phyloP scores from a whole-genome alignment of 176 grass and related monocot species.

The Carex pumila region DNA sequence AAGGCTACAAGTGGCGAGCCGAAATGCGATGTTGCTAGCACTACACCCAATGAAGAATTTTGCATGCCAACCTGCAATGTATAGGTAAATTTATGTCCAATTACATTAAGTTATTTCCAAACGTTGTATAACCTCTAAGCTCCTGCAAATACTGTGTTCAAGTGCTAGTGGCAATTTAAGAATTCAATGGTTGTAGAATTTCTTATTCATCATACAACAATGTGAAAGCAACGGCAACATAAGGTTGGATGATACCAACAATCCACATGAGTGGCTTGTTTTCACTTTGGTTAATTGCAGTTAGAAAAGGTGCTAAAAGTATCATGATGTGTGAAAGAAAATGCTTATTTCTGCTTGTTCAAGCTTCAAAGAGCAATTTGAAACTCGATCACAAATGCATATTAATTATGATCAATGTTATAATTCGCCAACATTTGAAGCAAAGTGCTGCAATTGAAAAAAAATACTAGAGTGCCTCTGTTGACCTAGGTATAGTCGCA shows the following conservation, averaged over 20 bases:
- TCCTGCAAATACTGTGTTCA: not conserved
- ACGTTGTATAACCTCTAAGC: not conserved
- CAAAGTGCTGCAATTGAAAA: not conserved
- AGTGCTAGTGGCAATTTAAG: not conserved
- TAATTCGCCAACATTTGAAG: not conserved
- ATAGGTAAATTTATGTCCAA: slow-evolving; percentile 5
- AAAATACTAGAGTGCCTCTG: not conserved
- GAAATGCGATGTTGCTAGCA: slow-evolving; percentile 74
- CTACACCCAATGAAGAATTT: slow-evolving; percentile 67
- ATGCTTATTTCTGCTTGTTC: not conserved
- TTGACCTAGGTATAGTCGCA: slow-evolving; percentile 5
- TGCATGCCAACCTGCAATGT: slow-evolving; percentile 75
- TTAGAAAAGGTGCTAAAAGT: not conserved
- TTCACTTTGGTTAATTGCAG: not conserved
- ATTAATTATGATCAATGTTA: not conserved
- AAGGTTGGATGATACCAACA: not conserved
- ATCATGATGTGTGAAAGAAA: not conserved
- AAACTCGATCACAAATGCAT: not conserved
- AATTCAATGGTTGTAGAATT: not conserved
- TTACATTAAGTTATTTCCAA: not conserved
- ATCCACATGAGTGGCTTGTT: not conserved
- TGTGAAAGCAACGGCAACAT: not conserved
- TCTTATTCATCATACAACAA: not conserved
- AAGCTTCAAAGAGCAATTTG: not conserved
- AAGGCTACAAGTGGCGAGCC: slow-evolving; percentile 57